Base-by-base conservation (phyloP, 768 basidiomycete species). In the Kwoniella pini region DNA sequence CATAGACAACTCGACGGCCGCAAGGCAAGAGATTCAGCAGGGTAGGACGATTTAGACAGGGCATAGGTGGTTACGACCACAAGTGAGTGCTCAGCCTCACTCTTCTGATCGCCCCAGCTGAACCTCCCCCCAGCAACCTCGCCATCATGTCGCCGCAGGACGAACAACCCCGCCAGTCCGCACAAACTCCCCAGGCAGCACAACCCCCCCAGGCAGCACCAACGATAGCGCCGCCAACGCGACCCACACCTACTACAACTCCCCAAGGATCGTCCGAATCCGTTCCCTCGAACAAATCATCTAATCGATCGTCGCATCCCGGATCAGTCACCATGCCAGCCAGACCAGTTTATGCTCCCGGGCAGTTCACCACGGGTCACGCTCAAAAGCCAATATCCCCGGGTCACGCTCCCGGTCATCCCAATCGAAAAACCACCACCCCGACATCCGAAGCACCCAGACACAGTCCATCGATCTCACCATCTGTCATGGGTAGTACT, bases 181-280 rank as follows among this genome's bases (percentile, higher is more conserved):
- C 11, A 19, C n/a, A n/a, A n/a, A n/a, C n/a, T n/a, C 48, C 48
- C 2, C 27, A 21, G 31, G 45, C 24, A 13, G 48, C n/a, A 11
- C 21, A 27, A 46, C 2, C 45, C 11, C 33, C 33, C n/a, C 40
- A 9, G 40, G n/a, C 40, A 42, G 28, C 31, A 13, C 57, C 57
- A 11, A 43, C 39, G 10, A 53, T 52, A 12, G 44, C 33, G 13
- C 50, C 49, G 2, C 27, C 27, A 13, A 53, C 26, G 2, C 49
- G 57, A 11, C 57, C 57, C n/a, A 52, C 50, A 21, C 50, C 57
- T 10, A 40, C 40, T 2, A 22, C 49, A 10, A 52, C 57, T 19
- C 57, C 57, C 6, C 46, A 58, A 11, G 42, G n/a, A 13, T 58
- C 48, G n/a, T 58, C 57, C 6, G 57, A 59, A 2, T 43, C 49